These are phyloP conservation scores for Ensete ventricosum DNA, from an alignment of 176 grass and related monocot genomes.

Conservation along the genomic window DNA sequence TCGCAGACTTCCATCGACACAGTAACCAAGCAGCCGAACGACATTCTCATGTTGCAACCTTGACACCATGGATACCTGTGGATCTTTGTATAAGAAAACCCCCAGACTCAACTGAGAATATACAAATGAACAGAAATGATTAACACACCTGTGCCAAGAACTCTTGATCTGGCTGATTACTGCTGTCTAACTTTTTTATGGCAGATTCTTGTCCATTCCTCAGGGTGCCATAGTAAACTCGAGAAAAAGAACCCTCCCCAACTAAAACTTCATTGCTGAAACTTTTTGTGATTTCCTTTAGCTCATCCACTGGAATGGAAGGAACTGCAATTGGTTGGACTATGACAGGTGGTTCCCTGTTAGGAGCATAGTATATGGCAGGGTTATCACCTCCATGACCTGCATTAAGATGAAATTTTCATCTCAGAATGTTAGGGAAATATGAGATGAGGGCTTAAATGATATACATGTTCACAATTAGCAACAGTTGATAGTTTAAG, in stretches of 20 bases:
- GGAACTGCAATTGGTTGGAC: slow-evolving; percentile 64
- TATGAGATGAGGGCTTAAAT: too few relatives aligned
- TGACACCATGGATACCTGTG: slow-evolving; percentile 63
- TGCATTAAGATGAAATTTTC: background rate
- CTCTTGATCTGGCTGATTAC: slow-evolving; percentile 60
- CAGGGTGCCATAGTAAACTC: slow-evolving; percentile 62
- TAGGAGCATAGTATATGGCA: background rate
- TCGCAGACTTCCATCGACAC: slow-evolving; percentile 42
- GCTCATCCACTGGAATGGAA: slow-evolving; percentile 50
- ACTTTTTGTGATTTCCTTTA: slow-evolving; percentile 57
- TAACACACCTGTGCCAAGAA: slow-evolving; percentile 47
- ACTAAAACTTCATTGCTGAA: slow-evolving; percentile 60
- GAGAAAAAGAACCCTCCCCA: slow-evolving; percentile 67
- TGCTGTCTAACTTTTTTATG: slow-evolving; percentile 66
- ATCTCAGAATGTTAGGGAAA: background rate
- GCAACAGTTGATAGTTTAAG: too few relatives aligned
- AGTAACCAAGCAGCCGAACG: slow-evolving; percentile 64
- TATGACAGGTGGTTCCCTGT: slow-evolving; percentile 1
- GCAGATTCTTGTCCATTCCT: slow-evolving; percentile 44
- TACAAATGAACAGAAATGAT: background rate
- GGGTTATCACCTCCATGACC: background rate
- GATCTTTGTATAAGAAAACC: background rate
- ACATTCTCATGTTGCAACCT: slow-evolving; percentile 79
- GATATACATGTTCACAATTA: too few relatives aligned
- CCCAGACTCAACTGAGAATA: slow-evolving; percentile 1